A percentile compares a stretch with the other conserved stretches of the same genome.
These are phyloP conservation scores for Phytophthora meadii DNA, from an alignment of 352 stramenopile genomes.

Conservation along the genomic window DNA sequence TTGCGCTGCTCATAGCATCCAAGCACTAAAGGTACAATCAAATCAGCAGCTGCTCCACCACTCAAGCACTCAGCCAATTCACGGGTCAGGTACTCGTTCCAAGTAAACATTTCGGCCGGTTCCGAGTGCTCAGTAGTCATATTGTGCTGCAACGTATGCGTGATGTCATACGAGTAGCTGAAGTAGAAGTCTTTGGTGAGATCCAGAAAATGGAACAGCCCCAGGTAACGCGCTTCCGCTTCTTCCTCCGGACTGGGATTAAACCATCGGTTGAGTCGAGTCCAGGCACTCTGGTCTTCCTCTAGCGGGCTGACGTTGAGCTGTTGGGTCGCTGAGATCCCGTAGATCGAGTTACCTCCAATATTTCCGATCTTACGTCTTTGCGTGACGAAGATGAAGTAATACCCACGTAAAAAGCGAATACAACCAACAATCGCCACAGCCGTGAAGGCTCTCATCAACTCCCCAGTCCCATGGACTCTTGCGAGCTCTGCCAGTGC, in stretches of 20 bases:
- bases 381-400: constrained; percentile 98
- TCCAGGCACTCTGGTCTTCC: constrained; percentile 63
- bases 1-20: constrained; percentile 98
- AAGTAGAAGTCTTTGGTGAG: constrained; percentile 99
- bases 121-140: constrained; percentile 89
- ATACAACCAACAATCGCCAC: constrained; percentile 98
- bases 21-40: constrained; percentile 92
- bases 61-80: constrained; percentile 92
- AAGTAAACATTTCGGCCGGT: constrained; percentile 96
- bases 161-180: constrained; percentile 99
- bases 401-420: constrained; percentile 98
- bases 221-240: constrained; percentile 92
- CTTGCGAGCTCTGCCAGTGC: constrained; percentile 57
- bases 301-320: constrained; percentile 79
- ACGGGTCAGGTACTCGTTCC: constrained; percentile 97
- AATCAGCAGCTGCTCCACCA: constrained; percentile 81
- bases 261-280: constrained; percentile 83
- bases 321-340: constrained; percentile 95
- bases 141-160: constrained; percentile 97
- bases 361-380: constrained; percentile 96
- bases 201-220: constrained; percentile 98
- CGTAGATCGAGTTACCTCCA: constrained; percentile 97
- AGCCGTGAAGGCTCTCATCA: constrained; percentile 86
- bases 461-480: constrained; percentile 40
- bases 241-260: constrained; percentile 86